Evolutionary conservation across 2,329 filamentous ascomycete genomes (phyloP).

Genomic region (Claviceps sp.): DNA sequence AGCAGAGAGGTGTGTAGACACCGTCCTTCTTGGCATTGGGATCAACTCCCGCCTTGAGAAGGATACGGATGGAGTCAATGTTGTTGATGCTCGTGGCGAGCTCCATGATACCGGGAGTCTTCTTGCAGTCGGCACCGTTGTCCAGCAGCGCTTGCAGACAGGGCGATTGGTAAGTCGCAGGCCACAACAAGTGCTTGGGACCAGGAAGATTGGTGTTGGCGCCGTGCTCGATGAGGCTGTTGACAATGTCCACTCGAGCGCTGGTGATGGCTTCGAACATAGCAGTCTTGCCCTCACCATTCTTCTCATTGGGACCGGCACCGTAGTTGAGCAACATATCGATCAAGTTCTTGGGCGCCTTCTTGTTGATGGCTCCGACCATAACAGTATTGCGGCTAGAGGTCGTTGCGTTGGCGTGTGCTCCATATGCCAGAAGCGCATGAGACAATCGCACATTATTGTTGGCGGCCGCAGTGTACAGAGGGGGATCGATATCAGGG

Average conservation of each 20-base stretch:
- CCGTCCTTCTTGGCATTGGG: constrained; percentile 51
- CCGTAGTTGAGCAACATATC: constrained; percentile 49
- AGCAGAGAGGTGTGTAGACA: constrained; percentile 54
- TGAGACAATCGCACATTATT: constrained; percentile 44
- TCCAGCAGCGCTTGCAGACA: constrained; percentile 45
- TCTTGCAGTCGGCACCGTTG: constrained; percentile 46
- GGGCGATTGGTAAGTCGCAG: constrained; percentile 43
- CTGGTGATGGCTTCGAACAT: constrained; percentile 48
- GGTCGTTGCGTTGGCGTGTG: constrained; percentile 39
- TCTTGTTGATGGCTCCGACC: constrained; percentile 46
- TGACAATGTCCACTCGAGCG: constrained; percentile 43
- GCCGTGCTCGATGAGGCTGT: constrained; percentile 35
- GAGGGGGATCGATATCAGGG: constrained; percentile 38
- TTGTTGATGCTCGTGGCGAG: constrained; percentile 50
- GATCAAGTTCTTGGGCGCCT: constrained; percentile 37
- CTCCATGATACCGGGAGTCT: constrained; percentile 50
- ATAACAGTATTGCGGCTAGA: constrained; percentile 47
- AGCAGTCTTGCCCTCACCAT: constrained; percentile 46
- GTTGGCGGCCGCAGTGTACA: constrained; percentile 35
- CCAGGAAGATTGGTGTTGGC: constrained; percentile 57
- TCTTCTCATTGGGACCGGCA: constrained; percentile 44
- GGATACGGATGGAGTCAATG: constrained; percentile 43
- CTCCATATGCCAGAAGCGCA: constrained; percentile 48
- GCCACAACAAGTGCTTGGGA: constrained; percentile 57
- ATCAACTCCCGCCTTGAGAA: constrained; percentile 45